These are phyloP conservation scores for Lactarius akahatsu DNA, from an alignment of 768 basidiomycete genomes.

Conservation along the genomic window DNA sequence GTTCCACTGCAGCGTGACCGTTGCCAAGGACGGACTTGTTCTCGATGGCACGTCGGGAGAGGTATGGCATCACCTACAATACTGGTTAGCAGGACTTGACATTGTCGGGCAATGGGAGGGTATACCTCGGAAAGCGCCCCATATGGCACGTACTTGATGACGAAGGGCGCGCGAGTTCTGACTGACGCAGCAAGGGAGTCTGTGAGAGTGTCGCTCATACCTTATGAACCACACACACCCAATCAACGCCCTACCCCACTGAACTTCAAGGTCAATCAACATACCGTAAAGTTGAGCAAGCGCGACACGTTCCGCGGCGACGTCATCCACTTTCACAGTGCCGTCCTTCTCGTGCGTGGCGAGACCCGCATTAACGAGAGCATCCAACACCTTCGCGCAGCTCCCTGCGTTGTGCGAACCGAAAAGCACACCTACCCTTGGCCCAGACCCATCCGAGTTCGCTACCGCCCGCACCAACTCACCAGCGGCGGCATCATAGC, in stretches of 20 bases:
- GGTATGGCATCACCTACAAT: slow-evolving; percentile 81
- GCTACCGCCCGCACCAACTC: slow-evolving; percentile 54
- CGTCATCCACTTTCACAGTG: slow-evolving; percentile 46
- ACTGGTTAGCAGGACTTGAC: slow-evolving; percentile 24
- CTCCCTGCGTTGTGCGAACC: slow-evolving; percentile 86
- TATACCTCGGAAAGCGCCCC: slow-evolving; percentile 64
- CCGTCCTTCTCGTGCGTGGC: slow-evolving; percentile 36
- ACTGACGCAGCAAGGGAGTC: slow-evolving; percentile 62
- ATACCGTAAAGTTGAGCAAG: slow-evolving; percentile 84
- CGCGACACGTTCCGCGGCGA: slow-evolving; percentile 62
- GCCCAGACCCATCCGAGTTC: slow-evolving; percentile 46
- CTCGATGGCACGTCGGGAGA: slow-evolving; percentile 85
- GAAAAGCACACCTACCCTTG: slow-evolving; percentile 67
- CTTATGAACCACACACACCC: slow-evolving; percentile 38
- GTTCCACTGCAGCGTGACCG: slow-evolving; percentile 64
- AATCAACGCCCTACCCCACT: slow-evolving; percentile 1
- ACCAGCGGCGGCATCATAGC: slow-evolving; percentile 63
- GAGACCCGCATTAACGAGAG: slow-evolving; percentile 57
- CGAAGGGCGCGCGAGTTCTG: slow-evolving; percentile 56
- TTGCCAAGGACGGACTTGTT: slow-evolving; percentile 85
- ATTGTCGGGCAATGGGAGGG: slow-evolving; percentile 11
- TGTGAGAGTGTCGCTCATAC: slow-evolving; percentile 84
- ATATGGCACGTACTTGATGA: slow-evolving; percentile 84
- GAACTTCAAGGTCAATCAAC: slow-evolving; percentile 27
- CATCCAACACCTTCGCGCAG: slow-evolving; percentile 57